Evolutionary conservation across 2,329 filamentous ascomycete genomes (phyloP).

Genomic region (Aureobasidium sp.): DNA sequence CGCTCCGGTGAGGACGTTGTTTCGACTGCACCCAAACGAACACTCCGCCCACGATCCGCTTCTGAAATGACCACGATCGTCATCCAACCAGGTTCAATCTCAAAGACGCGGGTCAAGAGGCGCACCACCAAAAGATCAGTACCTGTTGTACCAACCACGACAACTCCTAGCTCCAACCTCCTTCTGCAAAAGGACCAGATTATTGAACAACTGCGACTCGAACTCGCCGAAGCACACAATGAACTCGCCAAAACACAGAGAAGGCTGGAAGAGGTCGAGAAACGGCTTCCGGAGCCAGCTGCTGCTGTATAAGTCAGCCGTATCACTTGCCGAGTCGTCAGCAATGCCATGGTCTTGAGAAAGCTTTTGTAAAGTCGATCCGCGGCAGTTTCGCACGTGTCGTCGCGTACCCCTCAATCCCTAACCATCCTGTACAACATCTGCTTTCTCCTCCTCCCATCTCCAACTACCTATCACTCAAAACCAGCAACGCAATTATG

Average conservation of each 20-base stretch:
- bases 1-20: background rate
- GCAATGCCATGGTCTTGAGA: too few relatives aligned
- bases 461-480: background rate
- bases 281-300: conserved; percentile 48
- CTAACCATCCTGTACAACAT: background rate
- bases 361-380: background rate
- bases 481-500: background rate
- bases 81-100: background rate
- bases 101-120: background rate
- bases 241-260: conserved; percentile 93
- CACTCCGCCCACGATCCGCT: background rate
- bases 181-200: conserved; percentile 93
- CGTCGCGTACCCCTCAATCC: background rate
- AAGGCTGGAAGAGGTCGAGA: conserved; percentile 78
- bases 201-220: conserved; percentile 84
- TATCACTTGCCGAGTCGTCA: background rate
- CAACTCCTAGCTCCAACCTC: conserved; percentile 66
- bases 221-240: conserved; percentile 90
- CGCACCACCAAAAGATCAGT: background rate
- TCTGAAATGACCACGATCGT: background rate
- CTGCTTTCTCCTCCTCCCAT: too few relatives aligned
- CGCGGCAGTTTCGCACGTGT: background rate
- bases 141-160: background rate
- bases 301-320: background rate
- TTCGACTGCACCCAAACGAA: background rate